A percentile compares a stretch with the other conserved stretches of the same genome.
These are phyloP conservation scores for Ascochyta fabae DNA, from an alignment of 2,329 filamentous ascomycete species.

Conservation along the genomic window DNA sequence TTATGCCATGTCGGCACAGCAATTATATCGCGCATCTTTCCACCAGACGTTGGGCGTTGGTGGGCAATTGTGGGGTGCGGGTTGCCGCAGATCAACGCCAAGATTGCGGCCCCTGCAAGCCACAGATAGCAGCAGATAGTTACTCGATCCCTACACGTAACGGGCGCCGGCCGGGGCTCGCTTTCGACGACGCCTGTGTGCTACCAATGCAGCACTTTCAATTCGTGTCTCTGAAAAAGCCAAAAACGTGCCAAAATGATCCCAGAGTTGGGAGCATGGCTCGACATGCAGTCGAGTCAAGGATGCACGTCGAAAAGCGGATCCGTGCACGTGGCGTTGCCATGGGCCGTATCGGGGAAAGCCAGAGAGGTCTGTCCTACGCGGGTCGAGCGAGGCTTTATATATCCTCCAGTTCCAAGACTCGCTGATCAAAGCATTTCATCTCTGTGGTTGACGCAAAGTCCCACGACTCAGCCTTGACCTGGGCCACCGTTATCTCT, in stretches of 20 bases:
- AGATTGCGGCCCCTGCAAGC: constrained; percentile 27
- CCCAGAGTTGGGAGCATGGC: not conserved
- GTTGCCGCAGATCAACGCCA: constrained; percentile 31
- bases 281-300: constrained; percentile 3
- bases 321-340: constrained; percentile 34
- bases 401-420: constrained; percentile 32
- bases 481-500: constrained; percentile 21
- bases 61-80: constrained; percentile 31
- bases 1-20: constrained; percentile 42
- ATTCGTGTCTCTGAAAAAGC: not conserved
- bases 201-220: constrained; percentile 6
- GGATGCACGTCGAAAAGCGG: constrained; percentile 14
- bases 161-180: constrained; percentile 27
- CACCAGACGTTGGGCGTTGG: constrained; percentile 30
- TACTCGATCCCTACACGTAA: constrained; percentile 44
- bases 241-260: not conserved
- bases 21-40: constrained; percentile 28
- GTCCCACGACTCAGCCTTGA: constrained; percentile 11
- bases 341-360: constrained; percentile 35
- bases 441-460: constrained; percentile 16
- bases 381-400: constrained; percentile 34
- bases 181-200: constrained; percentile 10
- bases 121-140: constrained; percentile 40
- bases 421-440: constrained; percentile 33
- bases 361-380: constrained; percentile 27